Base-by-base conservation (phyloP, 495 filamentous ascomycete genomes). In the Cudoniella acicularis region DNA sequence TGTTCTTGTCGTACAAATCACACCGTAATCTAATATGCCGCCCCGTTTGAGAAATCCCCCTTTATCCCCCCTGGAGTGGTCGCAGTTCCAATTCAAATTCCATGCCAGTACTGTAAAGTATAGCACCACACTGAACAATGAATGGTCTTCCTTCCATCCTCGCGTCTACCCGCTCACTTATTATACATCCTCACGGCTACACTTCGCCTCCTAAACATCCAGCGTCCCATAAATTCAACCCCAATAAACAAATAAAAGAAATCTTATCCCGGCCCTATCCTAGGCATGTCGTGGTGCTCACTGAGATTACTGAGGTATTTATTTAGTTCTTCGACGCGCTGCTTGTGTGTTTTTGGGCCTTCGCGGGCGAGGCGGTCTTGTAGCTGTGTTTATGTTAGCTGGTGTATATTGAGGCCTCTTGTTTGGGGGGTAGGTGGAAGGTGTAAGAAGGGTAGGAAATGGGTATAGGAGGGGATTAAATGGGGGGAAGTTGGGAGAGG, bases 281-380 rank as follows among this genome's bases (percentile, higher is more conserved):
- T 17, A 20, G 61, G 88, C 93, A 98, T 98, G 69, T 98, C 94
- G 69, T 98, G 94, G 72, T 98, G 94, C 73, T 98, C 94, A 73
- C 90, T 96, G 68, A 98, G 73, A 60, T 86, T 86, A 60, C 88
- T 92, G 43, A 98, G 76, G 69, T 96, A 96, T 67, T 90, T 89
- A 70, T 98, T 98, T 61, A 97, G 77, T 71, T 96, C 92, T 71
- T 98, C 92, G 45, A 98, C 94, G 1, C 89, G 86, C 78, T 98
- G 87, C 72, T 98, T 98, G 68, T 98, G 94, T 42, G 92, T 95
- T 80, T 98, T 98, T 57, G n/a, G 67, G 57, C n/a, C 74, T 54
- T 81, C 74, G 24, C 87, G 80, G 69, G 89, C 83, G 26, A 96
- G 77, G 36, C 92, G 80, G 72, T 98, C 88, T 64, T 83, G 79